Percentiles rank a stretch among this genome's conserved stretches.
Evolutionary conservation across 306 rosid genomes (phyloP).

Genomic region (Adenanthera pavonina): DNA sequence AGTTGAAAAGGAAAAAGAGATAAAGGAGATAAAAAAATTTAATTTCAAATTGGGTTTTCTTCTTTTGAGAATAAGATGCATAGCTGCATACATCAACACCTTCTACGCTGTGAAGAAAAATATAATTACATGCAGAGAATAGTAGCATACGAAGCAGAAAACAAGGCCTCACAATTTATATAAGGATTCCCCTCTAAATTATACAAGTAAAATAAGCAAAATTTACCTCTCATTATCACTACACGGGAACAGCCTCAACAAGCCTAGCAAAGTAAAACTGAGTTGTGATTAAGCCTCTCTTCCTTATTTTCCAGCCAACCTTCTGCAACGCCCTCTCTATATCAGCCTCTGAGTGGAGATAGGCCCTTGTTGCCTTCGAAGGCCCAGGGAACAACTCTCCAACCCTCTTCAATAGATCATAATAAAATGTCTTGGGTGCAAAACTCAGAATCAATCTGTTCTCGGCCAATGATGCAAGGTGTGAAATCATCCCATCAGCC

Average conservation of each 20-base stretch:
- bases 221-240: constrained; percentile 47
- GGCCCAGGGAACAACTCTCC: constrained; percentile 99
- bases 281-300: constrained; percentile 77
- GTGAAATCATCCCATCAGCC: constrained; percentile 91
- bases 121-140: constrained; percentile 41
- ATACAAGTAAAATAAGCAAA: constrained; percentile 42
- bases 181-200: constrained; percentile 47
- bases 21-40: not conserved
- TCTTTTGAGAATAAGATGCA: not conserved
- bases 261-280: constrained; percentile 92
- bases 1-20: not conserved
- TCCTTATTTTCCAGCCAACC: constrained; percentile 88
- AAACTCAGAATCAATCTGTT: constrained; percentile 84
- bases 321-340: constrained; percentile 76
- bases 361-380: constrained; percentile 94
- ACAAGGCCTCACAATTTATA: constrained; percentile 53
- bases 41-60: constrained; percentile 22
- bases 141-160: constrained; percentile 37
- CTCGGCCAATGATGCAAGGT: constrained; percentile 85
- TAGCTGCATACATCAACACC: constrained; percentile 28
- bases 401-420: constrained; percentile 79
- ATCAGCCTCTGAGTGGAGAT: constrained; percentile 89
- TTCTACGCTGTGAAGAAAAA: constrained; percentile 35
- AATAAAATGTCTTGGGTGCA: constrained; percentile 89
- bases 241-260: constrained; percentile 90